Conservation (phyloP, 768 basidiomycete genomes). For the Podaxis sp. region DNA sequence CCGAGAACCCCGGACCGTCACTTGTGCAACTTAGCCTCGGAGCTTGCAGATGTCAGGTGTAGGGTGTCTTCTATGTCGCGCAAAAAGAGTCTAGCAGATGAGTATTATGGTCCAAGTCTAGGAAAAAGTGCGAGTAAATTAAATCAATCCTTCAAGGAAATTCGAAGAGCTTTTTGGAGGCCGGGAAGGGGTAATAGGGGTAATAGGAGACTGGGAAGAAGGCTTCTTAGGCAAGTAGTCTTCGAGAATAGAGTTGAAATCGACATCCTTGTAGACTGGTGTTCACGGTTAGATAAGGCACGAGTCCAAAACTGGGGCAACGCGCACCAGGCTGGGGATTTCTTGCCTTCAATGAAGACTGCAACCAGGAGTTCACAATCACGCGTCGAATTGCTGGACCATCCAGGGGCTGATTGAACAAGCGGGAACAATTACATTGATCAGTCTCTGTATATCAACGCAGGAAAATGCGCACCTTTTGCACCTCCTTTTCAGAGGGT, state of each 20-base stretch:
- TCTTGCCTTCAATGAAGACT: conserved; percentile 51
- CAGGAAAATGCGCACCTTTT: conserved; percentile 33
- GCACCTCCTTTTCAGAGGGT: conserved; percentile 26
- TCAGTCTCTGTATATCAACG: neutral
- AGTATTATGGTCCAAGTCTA: neutral
- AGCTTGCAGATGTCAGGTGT: neutral
- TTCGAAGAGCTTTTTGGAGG: conserved; percentile 27
- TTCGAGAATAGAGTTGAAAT: conserved; percentile 73
- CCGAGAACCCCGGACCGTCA: too few species aligned
- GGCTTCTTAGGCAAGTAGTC: conserved; percentile 60
- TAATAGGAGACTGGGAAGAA: conserved; percentile 16
- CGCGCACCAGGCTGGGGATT: conserved; percentile 41
- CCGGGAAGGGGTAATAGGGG: conserved; percentile 19
- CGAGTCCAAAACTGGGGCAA: neutral
- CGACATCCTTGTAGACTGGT: conserved; percentile 41
- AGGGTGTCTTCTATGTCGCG: neutral
- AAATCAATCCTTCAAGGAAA: conserved; percentile 42
- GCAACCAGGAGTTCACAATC: conserved; percentile 62
- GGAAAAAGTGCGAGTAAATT: neutral
- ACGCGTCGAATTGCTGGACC: conserved; percentile 63
- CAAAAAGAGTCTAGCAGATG: neutral
- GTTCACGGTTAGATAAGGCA: neutral
- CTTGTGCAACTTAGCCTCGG: too few species aligned
- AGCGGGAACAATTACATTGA: neutral
- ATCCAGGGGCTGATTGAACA: conserved; percentile 45